phyloP scores from a whole-genome alignment of 1,284 basidiomycete species.

The Sanghuangporus baumii region DNA sequence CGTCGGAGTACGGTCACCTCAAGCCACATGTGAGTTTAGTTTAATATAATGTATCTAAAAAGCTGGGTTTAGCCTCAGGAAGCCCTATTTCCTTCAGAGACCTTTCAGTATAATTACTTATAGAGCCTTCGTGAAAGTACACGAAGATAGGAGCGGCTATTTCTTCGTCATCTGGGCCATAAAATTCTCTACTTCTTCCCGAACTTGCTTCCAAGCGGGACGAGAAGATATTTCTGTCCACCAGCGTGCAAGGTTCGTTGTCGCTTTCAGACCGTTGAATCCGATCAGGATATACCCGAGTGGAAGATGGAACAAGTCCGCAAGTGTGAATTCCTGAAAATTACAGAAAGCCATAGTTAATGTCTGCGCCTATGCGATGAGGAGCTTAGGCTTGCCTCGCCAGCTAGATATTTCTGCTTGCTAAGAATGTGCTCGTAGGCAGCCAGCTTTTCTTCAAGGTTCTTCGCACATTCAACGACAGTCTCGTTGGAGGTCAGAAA shows the following conservation, averaged over 20 bases:
- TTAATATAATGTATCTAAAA: too few species aligned
- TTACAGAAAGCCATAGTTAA: not conserved
- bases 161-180: not conserved
- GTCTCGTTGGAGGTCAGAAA: slow-evolving; percentile 30
- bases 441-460: slow-evolving; percentile 33
- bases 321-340: slow-evolving; percentile 37
- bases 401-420: slow-evolving; percentile 43
- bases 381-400: slow-evolving; percentile 29
- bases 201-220: slow-evolving; percentile 9
- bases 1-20: too few species aligned
- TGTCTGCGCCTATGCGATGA: not conserved
- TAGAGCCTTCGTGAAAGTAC: too few species aligned
- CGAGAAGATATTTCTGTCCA: slow-evolving; percentile 10
- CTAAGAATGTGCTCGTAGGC: slow-evolving; percentile 41
- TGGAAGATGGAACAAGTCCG: slow-evolving; percentile 50
- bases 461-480: slow-evolving; percentile 23
- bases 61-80: too few species aligned
- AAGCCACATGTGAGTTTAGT: too few species aligned
- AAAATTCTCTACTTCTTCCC: not conserved
- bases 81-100: too few species aligned
- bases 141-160: not conserved
- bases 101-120: too few species aligned
- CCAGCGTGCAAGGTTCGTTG: slow-evolving; percentile 27
- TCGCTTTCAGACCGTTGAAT: slow-evolving; percentile 22
- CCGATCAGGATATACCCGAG: slow-evolving; percentile 30